Percentiles rank a stretch among this genome's conserved stretches.
Conservation (phyloP, 805 yeast genomes). For the Lachancea sp. region DNA sequence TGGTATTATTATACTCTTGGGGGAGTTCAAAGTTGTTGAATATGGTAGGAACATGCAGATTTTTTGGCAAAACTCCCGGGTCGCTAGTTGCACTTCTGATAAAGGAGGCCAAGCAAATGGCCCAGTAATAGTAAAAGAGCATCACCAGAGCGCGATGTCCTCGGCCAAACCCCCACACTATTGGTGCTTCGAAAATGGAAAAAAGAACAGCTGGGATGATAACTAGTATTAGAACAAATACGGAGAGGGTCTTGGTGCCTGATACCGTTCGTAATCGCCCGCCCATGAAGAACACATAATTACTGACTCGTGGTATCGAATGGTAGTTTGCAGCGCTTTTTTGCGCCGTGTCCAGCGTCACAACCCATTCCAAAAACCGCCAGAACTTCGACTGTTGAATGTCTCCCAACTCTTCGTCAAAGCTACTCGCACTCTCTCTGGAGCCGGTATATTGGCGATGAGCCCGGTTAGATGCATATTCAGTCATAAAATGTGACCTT, state of each 20-base stretch:
- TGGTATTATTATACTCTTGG: constrained; percentile 47
- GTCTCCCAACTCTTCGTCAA: neutral
- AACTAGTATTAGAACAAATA: constrained; percentile 33
- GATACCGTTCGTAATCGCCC: constrained; percentile 51
- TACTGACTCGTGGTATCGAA: constrained; percentile 25
- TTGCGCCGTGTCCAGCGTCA: constrained; percentile 8
- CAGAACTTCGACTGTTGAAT: neutral
- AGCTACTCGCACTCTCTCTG: neutral
- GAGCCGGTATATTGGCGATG: constrained; percentile 1
- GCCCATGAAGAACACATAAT: constrained; percentile 52
- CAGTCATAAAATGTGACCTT: neutral
- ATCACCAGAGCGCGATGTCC: constrained; percentile 37
- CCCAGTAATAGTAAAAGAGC: constrained; percentile 54
- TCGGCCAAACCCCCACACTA: constrained; percentile 19
- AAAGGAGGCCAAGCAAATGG: constrained; percentile 42
- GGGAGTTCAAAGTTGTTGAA: constrained; percentile 41
- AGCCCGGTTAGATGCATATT: neutral
- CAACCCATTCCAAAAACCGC: constrained; percentile 8
- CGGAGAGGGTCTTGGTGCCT: constrained; percentile 35
- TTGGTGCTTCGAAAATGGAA: constrained; percentile 40
- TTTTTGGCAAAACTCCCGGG: constrained; percentile 66
- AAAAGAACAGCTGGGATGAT: constrained; percentile 48
- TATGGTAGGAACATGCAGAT: constrained; percentile 46
- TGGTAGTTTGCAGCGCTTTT: constrained; percentile 15
- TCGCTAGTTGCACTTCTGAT: constrained; percentile 53